Conservation (phyloP, 176 grass and related monocot genomes). For the Aegilops longissima region DNA sequence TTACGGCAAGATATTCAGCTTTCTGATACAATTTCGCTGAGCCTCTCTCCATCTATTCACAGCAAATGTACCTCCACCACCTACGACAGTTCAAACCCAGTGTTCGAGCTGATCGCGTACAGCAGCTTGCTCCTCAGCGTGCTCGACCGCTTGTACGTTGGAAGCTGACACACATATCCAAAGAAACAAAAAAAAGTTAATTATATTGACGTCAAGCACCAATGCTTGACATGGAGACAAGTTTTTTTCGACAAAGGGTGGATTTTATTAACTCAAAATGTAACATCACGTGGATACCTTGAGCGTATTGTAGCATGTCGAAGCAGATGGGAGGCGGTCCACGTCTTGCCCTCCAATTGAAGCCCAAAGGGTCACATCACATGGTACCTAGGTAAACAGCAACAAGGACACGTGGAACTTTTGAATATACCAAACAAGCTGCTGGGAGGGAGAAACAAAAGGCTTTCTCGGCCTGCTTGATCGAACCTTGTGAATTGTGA, state of each 20-base stretch:
- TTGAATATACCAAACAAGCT: not conserved
- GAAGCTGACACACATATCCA: constrained; percentile 47
- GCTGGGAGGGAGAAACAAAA: not conserved
- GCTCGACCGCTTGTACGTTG: constrained; percentile 80
- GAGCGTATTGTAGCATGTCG: constrained; percentile 95
- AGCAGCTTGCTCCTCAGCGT: constrained; percentile 90
- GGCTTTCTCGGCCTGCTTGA: not conserved
- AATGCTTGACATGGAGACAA: no score
- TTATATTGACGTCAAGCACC: no score
- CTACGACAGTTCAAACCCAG: constrained; percentile 88
- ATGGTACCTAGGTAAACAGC: constrained; percentile 61
- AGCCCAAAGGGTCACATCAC: constrained; percentile 87
- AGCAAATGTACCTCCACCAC: not conserved
- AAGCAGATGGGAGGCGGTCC: constrained; percentile 89
- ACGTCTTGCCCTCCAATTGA: constrained; percentile 94
- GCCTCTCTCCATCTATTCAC: constrained; percentile 46
- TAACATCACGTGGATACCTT: no score
- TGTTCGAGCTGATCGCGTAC: constrained; percentile 83
- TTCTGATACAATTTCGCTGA: constrained; percentile 28
- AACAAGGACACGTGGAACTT: not conserved
- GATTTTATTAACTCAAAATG: no score
- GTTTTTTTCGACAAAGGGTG: no score
- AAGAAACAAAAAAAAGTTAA: not conserved
- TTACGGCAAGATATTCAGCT: not conserved
- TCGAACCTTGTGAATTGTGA: constrained; percentile 95